Conservation (phyloP, 306 rosid species). For the Corylus avellana region DNA sequence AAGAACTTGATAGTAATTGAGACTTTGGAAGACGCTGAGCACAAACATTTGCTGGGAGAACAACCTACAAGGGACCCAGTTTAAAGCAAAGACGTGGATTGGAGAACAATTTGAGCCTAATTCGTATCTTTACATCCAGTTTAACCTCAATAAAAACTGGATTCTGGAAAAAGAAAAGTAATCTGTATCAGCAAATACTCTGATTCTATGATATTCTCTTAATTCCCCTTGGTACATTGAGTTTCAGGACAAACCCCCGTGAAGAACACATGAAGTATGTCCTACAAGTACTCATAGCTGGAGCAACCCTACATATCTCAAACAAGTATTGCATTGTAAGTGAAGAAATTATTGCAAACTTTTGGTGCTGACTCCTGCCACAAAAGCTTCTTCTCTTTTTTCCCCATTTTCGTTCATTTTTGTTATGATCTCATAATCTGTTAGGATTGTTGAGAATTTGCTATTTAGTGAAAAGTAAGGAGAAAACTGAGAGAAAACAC, state of each 20-base stretch:
- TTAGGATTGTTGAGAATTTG: too few species aligned
- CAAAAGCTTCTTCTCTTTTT: neutral
- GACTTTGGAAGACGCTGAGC: neutral
- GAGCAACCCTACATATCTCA: neutral
- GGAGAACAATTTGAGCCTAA: too few species aligned
- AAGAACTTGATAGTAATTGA: constrained; percentile 1
- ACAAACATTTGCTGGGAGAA: too few species aligned
- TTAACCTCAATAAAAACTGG: too few species aligned
- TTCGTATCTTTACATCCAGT: too few species aligned
- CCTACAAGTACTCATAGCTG: neutral
- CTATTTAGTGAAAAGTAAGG: too few species aligned
- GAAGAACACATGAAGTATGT: neutral
- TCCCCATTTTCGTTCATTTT: neutral
- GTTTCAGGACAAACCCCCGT: neutral
- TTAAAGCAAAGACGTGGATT: too few species aligned
- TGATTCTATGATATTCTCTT: neutral
- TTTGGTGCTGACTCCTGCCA: neutral
- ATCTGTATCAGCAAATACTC: neutral
- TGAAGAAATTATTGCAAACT: neutral
- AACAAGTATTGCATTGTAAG: neutral
- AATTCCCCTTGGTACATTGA: neutral
- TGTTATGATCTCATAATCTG: too few species aligned
- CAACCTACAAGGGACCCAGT: too few species aligned
- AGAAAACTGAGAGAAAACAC: too few species aligned
- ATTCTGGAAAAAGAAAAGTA: neutral